phyloP scores from a whole-genome alignment of 1,284 basidiomycete genomes.

The Rhodotorula glutinis region DNA sequence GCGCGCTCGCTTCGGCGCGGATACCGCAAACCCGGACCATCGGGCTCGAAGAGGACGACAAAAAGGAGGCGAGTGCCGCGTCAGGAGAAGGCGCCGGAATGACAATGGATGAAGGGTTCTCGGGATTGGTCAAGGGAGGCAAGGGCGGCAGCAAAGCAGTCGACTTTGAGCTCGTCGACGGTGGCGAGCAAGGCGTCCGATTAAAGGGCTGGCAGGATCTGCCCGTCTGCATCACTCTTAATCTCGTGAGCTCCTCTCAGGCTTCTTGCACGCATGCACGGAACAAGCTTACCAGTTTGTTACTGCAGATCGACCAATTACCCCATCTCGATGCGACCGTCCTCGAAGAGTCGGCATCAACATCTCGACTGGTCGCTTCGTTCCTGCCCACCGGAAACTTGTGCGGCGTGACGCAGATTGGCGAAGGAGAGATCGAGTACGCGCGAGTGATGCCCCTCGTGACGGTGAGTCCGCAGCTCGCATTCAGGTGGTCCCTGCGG shows the following conservation, averaged over 20 bases:
- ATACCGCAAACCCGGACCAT: constrained; percentile 29
- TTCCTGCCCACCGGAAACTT: constrained; percentile 18
- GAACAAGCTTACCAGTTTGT: neutral
- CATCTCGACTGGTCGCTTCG: constrained; percentile 17
- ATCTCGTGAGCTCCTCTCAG: constrained; percentile 22
- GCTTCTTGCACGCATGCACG: neutral
- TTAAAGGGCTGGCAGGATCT: constrained; percentile 32
- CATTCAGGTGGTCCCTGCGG: neutral
- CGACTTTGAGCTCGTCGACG: constrained; percentile 39
- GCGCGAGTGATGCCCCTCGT: constrained; percentile 16
- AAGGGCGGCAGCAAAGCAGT: constrained; percentile 35
- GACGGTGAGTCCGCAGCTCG: constrained; percentile 6
- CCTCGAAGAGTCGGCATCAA: constrained; percentile 28
- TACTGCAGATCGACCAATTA: constrained; percentile 34
- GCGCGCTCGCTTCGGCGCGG: constrained; percentile 25
- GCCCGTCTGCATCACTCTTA: constrained; percentile 32
- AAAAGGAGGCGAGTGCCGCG: neutral
- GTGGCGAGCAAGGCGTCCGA: constrained; percentile 23
- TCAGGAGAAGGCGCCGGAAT: constrained; percentile 1
- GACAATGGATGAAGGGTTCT: constrained; percentile 30
- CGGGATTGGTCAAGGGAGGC: constrained; percentile 39
- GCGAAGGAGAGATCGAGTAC: constrained; percentile 39
- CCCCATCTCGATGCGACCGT: constrained; percentile 35
- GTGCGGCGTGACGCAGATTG: constrained; percentile 29
- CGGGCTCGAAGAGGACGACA: constrained; percentile 23